Percentiles rank a stretch among this genome's conserved stretches.
phyloP scores from a whole-genome alignment of 2,329 filamentous ascomycete species.

The Diaporthe velutina region DNA sequence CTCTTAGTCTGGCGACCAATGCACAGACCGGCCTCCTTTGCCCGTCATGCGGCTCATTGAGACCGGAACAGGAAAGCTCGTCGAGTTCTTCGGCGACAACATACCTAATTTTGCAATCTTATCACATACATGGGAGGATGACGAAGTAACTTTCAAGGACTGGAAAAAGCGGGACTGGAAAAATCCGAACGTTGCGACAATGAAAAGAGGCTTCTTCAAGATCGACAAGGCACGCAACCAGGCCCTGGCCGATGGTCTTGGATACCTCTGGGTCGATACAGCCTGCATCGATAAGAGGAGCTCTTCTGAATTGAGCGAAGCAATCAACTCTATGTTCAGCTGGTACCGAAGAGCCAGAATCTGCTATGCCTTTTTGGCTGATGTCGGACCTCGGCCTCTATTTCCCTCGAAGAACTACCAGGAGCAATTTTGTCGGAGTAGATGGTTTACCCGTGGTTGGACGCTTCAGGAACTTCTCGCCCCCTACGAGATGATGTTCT shows the following conservation, averaged over 20 bases:
- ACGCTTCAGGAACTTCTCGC: slow-evolving; percentile 39
- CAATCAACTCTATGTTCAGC: slow-evolving; percentile 40
- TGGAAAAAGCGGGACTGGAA: slow-evolving; percentile 40
- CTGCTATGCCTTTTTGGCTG: slow-evolving; percentile 43
- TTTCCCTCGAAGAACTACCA: slow-evolving; percentile 7
- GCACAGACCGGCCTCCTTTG: no score
- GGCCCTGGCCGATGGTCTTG: slow-evolving; percentile 18
- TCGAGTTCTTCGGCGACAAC: not conserved
- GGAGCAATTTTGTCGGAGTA: not conserved
- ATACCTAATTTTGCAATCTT: slow-evolving; percentile 43
- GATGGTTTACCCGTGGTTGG: slow-evolving; percentile 24
- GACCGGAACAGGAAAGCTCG: not conserved
- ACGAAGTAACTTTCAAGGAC: slow-evolving; percentile 44
- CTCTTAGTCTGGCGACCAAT: no score
- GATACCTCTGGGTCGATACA: slow-evolving; percentile 44
- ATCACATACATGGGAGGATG: slow-evolving; percentile 46
- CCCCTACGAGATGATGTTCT: slow-evolving; percentile 32
- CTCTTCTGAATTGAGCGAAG: slow-evolving; percentile 43
- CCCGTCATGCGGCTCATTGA: slow-evolving; percentile 23
- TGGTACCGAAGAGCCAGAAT: slow-evolving; percentile 42
- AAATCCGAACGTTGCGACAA: not conserved
- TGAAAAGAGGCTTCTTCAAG: slow-evolving; percentile 37
- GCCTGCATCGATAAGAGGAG: slow-evolving; percentile 47
- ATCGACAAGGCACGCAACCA: slow-evolving; percentile 31
- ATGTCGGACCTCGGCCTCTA: slow-evolving; percentile 34